Evolutionary conservation across 2,329 filamentous ascomycete genomes (phyloP).

Genomic region (Blastomyces gilchristii): DNA sequence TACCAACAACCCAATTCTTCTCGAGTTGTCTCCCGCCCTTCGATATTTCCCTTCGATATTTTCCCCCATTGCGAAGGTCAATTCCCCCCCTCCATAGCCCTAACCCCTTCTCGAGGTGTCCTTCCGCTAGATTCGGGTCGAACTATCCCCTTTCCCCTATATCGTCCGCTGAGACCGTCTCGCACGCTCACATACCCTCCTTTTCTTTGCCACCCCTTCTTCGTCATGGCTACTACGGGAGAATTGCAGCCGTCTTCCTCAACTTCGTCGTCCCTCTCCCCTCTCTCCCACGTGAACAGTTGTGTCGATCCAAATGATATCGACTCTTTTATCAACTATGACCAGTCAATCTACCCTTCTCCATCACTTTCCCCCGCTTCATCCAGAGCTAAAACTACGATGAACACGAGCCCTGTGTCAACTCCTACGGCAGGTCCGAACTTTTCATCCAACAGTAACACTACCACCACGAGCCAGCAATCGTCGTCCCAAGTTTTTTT

Average conservation of each 20-base stretch:
- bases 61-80: not conserved
- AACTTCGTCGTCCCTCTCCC: constrained; percentile 16
- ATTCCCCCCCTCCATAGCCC: no score
- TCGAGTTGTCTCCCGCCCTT: not conserved
- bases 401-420: constrained; percentile 8
- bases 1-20: not conserved
- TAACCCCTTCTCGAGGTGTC: not conserved
- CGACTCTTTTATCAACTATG: constrained; percentile 39
- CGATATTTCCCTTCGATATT: not conserved
- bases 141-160: not conserved
- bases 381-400: constrained; percentile 9
- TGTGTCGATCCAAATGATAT: constrained; percentile 35
- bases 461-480: not conserved
- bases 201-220: not conserved
- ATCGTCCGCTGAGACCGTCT: not conserved
- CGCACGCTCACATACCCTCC: not conserved
- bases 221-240: constrained; percentile 14
- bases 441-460: constrained; percentile 20
- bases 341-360: constrained; percentile 34
- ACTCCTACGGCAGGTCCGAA: constrained; percentile 21
- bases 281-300: constrained; percentile 22
- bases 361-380: constrained; percentile 15
- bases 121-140: not conserved
- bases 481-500: constrained; percentile 45
- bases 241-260: constrained; percentile 20